phyloP scores from a whole-genome alignment of 176 grass and related monocot genomes.

The Triticum monococcum region DNA sequence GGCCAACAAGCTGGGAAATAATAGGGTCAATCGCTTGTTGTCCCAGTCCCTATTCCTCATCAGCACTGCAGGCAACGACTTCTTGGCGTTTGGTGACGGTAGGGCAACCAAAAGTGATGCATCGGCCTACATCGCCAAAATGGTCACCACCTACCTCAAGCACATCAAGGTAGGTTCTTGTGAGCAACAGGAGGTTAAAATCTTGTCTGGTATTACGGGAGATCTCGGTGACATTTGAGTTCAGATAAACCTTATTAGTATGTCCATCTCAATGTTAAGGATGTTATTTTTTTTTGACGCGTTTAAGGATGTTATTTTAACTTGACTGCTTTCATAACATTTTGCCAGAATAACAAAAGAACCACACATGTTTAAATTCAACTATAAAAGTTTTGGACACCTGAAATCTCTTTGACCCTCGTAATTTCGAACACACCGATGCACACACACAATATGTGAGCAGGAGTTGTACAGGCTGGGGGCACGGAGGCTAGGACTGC shows the following conservation, averaged over 20 bases:
- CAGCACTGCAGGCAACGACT: constrained; percentile 42
- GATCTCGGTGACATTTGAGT: no score
- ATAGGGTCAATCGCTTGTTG: background rate
- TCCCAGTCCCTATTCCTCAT: constrained; percentile 23
- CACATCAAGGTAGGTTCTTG: constrained; percentile 18
- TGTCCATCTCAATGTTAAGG: background rate
- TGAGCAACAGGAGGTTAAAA: background rate
- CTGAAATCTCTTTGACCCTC: background rate
- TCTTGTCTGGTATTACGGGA: background rate
- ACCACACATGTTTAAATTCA: background rate
- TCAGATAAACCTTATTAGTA: background rate
- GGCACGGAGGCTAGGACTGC: constrained; percentile 16
- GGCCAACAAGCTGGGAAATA: background rate
- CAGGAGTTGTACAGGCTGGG: constrained; percentile 25
- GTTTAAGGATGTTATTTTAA: background rate
- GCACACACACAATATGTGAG: background rate
- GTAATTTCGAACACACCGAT: background rate
- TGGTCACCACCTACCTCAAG: constrained; percentile 21
- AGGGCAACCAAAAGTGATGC: background rate
- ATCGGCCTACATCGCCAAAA: background rate
- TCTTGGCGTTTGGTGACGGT: background rate
- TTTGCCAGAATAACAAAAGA: background rate
- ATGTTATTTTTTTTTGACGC: no score
- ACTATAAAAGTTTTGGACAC: background rate
- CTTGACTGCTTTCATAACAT: background rate